Conservation (phyloP, 176 grass and related monocot species). For the Aegilops longissima region DNA sequence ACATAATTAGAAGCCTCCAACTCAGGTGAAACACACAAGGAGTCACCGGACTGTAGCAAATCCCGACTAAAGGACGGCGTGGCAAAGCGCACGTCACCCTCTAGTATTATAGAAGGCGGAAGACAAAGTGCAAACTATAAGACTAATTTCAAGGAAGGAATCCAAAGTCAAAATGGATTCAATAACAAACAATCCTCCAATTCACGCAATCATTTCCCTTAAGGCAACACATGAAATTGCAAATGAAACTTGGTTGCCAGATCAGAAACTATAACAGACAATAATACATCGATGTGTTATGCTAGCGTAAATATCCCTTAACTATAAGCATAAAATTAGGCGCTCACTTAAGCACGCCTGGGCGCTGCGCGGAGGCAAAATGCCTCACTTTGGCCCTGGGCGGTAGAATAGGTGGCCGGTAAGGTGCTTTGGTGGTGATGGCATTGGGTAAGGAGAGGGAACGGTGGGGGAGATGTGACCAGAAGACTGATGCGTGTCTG, state of each 20-base stretch:
- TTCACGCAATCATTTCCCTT: background rate
- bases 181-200: background rate
- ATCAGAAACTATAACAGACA: slow-evolving; percentile 7
- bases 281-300: background rate
- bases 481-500: no score
- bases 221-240: background rate
- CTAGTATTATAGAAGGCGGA: slow-evolving; percentile 3
- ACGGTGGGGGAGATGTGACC: no score
- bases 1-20: no score
- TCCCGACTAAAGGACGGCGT: no score
- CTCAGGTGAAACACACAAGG: no score
- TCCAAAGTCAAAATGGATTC: background rate
- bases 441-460: no score
- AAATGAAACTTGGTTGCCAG: background rate
- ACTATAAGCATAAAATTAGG: background rate
- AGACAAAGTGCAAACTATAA: background rate
- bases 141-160: background rate
- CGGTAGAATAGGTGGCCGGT: background rate
- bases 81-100: no score
- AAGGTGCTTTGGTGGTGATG: background rate
- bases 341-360: background rate
- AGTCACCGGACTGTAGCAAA: no score
- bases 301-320: background rate
- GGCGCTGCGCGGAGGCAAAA: background rate
- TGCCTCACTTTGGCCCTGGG: background rate